These are phyloP conservation scores for Plicaturopsis crispa DNA, from an alignment of 768 basidiomycete species.

Conservation along the genomic window DNA sequence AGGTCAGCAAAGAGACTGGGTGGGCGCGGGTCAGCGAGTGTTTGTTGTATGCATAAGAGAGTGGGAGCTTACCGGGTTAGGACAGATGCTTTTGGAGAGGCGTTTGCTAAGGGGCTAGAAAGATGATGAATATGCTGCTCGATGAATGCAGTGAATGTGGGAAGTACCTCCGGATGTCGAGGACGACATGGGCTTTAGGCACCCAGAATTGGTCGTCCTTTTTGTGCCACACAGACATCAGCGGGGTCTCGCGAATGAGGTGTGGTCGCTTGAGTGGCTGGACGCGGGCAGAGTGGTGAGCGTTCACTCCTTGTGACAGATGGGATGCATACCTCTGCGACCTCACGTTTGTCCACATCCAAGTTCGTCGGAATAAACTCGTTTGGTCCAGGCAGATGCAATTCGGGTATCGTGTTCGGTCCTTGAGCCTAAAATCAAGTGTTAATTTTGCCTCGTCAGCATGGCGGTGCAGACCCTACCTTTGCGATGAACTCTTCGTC, in stretches of 20 bases:
- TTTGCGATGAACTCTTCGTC: constrained; percentile 52
- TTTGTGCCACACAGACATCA: constrained; percentile 89
- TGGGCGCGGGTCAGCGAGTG: constrained; percentile 1
- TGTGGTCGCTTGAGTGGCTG: constrained; percentile 73
- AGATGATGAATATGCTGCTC: constrained; percentile 2
- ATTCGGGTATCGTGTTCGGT: constrained; percentile 55
- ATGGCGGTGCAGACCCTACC: constrained; percentile 24
- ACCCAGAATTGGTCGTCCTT: constrained; percentile 97
- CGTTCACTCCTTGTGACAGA: neutral
- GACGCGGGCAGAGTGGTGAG: constrained; percentile 5
- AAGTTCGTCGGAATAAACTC: constrained; percentile 86
- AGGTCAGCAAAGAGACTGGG: constrained; percentile 73
- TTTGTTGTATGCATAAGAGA: neutral
- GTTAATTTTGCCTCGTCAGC: neutral
- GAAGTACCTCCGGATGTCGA: constrained; percentile 68
- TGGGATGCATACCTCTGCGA: constrained; percentile 44
- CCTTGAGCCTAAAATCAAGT: constrained; percentile 42
- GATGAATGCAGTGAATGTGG: neutral
- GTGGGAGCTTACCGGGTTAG: constrained; percentile 53
- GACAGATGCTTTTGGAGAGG: constrained; percentile 62
- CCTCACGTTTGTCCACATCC: constrained; percentile 71
- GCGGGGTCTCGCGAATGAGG: constrained; percentile 62
- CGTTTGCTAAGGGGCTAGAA: constrained; percentile 47
- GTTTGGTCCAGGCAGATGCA: constrained; percentile 80
- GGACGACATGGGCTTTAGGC: constrained; percentile 73